Evolutionary conservation across 257 asterid species (phyloP), one percentile per base, ranked within the genome.

Genomic region (Catharanthus roseus): DNA sequence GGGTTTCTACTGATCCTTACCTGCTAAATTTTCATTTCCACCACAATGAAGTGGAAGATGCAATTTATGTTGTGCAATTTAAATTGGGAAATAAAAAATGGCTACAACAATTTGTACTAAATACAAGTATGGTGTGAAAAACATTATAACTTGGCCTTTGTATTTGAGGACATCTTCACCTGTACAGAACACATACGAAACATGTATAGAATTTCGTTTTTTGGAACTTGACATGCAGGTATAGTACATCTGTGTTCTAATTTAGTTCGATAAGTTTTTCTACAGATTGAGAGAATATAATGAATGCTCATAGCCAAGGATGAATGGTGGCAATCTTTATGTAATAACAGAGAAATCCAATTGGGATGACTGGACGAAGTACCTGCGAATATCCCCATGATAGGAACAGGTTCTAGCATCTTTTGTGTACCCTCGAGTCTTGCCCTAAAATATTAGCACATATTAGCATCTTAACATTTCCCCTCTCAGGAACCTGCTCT

Each of bases 221-320:
- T 84, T 91, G 26, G 99, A 91, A 86, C 99, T 97, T 33, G 99
- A 95, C 96, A 95, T 89, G 88, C 89, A 89, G 50, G 97, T 91
- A 82, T 95, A 91, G 51, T 97, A 87, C 24, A 97, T 91, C 82
- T 95, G 99, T 45, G 97, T 97, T 71, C 99, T 97, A 64, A 78
- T 82, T 9, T 64, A 95, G 97, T 73, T 95, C 97, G 44, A 89
- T 84, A 39, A 95, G 81, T 87, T 95, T 95, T 81, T 90, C 97
- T 95, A 84, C 89, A 77, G 28, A 50, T 61, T 4, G n/a, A 71
- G 66, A 50, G 6, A 11, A 53, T 53, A 8, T 6, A 31, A 33
- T 24, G 24, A 38, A 44, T 53, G 3, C 12, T 68, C 19, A 12
- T 16, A 33, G 34, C 36, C 56, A 66, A 57, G 34, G 47, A 4